These are phyloP conservation scores for Globisporangium iwayamae DNA, from an alignment of 352 stramenopile genomes.

Conservation along the genomic window DNA sequence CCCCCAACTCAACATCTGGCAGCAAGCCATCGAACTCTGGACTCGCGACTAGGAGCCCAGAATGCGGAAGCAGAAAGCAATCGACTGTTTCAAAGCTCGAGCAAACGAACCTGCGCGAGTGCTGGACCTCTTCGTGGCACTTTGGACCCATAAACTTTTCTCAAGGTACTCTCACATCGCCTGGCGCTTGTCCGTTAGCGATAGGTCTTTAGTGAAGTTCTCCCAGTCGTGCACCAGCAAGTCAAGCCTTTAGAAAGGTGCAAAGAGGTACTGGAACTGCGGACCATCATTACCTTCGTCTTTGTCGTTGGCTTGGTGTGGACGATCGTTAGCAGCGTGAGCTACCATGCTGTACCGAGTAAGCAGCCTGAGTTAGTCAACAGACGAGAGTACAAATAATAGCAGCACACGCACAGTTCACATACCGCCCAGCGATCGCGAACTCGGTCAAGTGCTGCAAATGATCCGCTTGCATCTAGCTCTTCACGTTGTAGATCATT, in stretches of 20 bases:
- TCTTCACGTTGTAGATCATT: neutral
- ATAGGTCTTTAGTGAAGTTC: neutral
- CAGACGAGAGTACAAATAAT: neutral
- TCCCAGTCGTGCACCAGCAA: neutral
- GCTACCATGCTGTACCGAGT: neutral
- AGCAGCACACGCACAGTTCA: neutral
- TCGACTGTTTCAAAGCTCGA: neutral
- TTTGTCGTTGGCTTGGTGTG: neutral
- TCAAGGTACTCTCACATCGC: neutral
- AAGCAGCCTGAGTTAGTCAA: neutral
- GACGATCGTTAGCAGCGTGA: neutral
- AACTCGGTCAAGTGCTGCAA: neutral
- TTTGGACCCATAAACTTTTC: neutral
- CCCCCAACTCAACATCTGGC: neutral
- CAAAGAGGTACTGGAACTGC: neutral
- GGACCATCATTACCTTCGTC: neutral
- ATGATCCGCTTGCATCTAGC: neutral
- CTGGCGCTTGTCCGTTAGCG: neutral
- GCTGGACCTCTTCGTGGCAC: neutral
- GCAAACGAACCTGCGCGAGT: neutral
- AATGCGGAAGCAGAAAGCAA: neutral
- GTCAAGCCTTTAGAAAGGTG: neutral
- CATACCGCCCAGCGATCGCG: neutral
- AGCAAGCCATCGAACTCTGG: neutral
- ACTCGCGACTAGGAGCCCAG: neutral